Evolutionary conservation across 2,329 filamentous ascomycete species (phyloP).

Genomic region (Plectosphaerella cucumerina): DNA sequence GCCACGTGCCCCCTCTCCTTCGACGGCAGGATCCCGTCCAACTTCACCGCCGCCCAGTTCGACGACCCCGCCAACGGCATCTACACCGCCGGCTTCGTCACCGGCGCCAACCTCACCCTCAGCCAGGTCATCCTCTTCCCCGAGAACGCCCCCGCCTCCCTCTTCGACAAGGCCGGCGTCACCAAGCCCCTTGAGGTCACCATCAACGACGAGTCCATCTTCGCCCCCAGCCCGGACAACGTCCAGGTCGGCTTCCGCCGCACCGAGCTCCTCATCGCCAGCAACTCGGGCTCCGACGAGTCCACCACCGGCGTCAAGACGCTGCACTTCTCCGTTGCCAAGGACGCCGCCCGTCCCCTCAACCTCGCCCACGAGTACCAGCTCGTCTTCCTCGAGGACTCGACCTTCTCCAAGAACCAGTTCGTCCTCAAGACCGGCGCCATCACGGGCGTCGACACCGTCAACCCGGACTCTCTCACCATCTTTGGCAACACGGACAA

Average conservation of each 20-base stretch:
- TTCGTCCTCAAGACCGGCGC: constrained; percentile 52
- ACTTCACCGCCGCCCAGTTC: constrained; percentile 32
- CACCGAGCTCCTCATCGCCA: constrained; percentile 48
- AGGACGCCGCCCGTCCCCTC: constrained; percentile 45
- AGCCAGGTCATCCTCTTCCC: constrained; percentile 46
- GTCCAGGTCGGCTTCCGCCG: constrained; percentile 57
- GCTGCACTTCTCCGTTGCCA: constrained; percentile 55
- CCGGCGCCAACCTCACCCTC: constrained; percentile 48
- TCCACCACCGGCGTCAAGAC: constrained; percentile 53
- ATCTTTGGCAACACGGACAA: constrained; percentile 43
- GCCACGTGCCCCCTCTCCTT: constrained; percentile 36
- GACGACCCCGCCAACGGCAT: constrained; percentile 37
- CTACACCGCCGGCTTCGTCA: constrained; percentile 48
- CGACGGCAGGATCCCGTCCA: constrained; percentile 39
- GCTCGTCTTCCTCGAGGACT: constrained; percentile 45
- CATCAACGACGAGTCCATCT: constrained; percentile 56
- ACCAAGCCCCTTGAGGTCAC: constrained; percentile 46
- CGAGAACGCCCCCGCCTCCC: constrained; percentile 15
- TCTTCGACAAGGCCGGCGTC: constrained; percentile 37
- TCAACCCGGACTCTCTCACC: constrained; percentile 36
- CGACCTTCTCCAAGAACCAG: constrained; percentile 45
- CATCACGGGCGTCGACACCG: constrained; percentile 34
- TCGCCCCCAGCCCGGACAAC: constrained; percentile 42
- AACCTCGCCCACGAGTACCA: constrained; percentile 61
- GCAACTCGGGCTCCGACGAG: constrained; percentile 46